Conservation (phyloP, 768 basidiomycete species). For the Boletus rufocinnamomeus region DNA sequence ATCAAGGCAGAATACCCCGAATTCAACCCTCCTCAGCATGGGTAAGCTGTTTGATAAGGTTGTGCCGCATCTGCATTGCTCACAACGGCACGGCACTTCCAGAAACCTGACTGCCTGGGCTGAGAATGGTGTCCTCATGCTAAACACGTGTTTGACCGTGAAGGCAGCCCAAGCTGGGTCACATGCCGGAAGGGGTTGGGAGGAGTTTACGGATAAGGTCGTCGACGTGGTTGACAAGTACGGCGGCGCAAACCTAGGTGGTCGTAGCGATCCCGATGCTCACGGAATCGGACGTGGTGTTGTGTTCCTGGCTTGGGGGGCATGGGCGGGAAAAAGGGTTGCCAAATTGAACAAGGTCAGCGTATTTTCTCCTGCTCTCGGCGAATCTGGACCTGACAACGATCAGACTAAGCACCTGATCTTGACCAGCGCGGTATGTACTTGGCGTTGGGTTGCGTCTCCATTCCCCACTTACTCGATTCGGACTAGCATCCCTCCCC, state of each 20-base stretch:
- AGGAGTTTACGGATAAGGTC: constrained; percentile 83
- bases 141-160: constrained; percentile 93
- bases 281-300: constrained; percentile 69
- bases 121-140: constrained; percentile 81
- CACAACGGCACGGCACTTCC: constrained; percentile 11
- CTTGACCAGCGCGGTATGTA: constrained; percentile 69
- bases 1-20: constrained; percentile 79
- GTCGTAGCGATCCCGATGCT: constrained; percentile 34
- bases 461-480: constrained; percentile 32
- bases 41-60: constrained; percentile 51
- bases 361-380: constrained; percentile 10
- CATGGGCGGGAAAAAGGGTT: constrained; percentile 82
- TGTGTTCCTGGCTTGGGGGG: constrained; percentile 91
- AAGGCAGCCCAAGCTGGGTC: constrained; percentile 73
- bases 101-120: constrained; percentile 86
- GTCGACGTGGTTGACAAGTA: constrained; percentile 76
- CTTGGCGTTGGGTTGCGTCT: constrained; percentile 9
- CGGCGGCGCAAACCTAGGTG: constrained; percentile 67
- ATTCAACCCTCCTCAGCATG: constrained; percentile 79
- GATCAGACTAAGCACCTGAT: constrained; percentile 77
- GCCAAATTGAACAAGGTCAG: constrained; percentile 72
- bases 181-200: constrained; percentile 88
- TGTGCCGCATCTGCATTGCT: constrained; percentile 5
- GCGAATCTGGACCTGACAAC: constrained; percentile 24
- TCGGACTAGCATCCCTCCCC: constrained; percentile 79